phyloP scores from a whole-genome alignment of 257 asterid genomes.

The Cynanchum wilfordii region DNA sequence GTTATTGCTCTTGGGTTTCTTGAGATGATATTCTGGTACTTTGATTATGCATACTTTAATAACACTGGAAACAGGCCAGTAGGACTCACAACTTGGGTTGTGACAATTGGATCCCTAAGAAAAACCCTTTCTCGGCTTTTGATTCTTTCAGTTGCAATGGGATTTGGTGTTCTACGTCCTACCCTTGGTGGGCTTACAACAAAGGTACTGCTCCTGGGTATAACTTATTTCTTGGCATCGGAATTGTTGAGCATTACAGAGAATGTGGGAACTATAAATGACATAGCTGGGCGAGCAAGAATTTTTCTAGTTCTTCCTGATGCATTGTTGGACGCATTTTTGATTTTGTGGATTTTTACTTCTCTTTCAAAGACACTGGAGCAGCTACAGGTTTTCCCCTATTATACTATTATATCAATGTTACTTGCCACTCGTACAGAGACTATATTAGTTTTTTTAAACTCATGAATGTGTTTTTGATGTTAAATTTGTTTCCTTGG shows the following conservation, averaged over 20 bases:
- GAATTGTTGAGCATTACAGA: slow-evolving; percentile 82
- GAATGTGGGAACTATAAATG: slow-evolving; percentile 88
- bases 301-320: slow-evolving; percentile 82
- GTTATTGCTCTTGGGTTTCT: slow-evolving; percentile 87
- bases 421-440: not conserved
- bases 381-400: slow-evolving; percentile 75
- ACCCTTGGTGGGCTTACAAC: slow-evolving; percentile 96
- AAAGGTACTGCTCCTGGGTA: slow-evolving; percentile 82
- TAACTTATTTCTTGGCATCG: slow-evolving; percentile 74
- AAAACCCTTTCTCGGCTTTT: slow-evolving; percentile 78
- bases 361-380: slow-evolving; percentile 90
- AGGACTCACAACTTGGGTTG: slow-evolving; percentile 92
- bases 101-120: slow-evolving; percentile 72
- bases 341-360: slow-evolving; percentile 93
- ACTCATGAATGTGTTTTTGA: slow-evolving; percentile 12
- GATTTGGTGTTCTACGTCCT: slow-evolving; percentile 96
- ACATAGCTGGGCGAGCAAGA: slow-evolving; percentile 83
- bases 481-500: slow-evolving; percentile 21
- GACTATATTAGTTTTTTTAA: slow-evolving; percentile 1
- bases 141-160: slow-evolving; percentile 93
- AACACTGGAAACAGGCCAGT: slow-evolving; percentile 81
- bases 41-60: slow-evolving; percentile 83
- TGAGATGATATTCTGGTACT: slow-evolving; percentile 93
- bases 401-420: not conserved
- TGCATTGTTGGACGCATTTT: slow-evolving; percentile 87